Conservation (phyloP, 2,329 filamentous ascomycete species). For the Sporothrix dimorphospora region DNA sequence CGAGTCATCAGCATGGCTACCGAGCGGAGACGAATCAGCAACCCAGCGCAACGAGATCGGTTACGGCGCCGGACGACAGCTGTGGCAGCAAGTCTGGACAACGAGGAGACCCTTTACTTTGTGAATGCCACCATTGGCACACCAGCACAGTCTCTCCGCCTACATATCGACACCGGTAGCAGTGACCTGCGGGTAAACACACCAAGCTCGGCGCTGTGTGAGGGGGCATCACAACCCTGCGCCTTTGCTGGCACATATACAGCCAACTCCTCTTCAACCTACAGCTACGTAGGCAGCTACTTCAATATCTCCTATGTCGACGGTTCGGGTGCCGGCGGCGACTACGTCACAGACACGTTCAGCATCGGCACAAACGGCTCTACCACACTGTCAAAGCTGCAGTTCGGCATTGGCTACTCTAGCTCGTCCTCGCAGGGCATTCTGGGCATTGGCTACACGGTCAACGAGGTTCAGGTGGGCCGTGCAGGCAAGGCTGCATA, state of each 20-base stretch:
- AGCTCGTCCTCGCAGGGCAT: conserved; percentile 70
- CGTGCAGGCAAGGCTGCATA: conserved; percentile 60
- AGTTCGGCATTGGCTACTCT: conserved; percentile 74
- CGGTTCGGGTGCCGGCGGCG: conserved; percentile 73
- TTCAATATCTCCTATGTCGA: conserved; percentile 92
- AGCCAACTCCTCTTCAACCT: conserved; percentile 74
- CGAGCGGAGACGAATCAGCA: conserved; percentile 45
- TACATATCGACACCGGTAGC: conserved; percentile 70
- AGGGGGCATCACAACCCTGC: conserved; percentile 55
- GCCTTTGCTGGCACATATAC: conserved; percentile 66
- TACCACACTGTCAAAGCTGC: conserved; percentile 49
- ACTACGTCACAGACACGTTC: conserved; percentile 79
- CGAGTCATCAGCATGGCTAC: conserved; percentile 53
- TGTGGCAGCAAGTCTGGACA: conserved; percentile 55
- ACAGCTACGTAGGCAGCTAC: conserved; percentile 69
- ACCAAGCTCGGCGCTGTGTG: conserved; percentile 63
- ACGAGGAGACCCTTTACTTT: conserved; percentile 66
- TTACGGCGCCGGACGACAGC: conserved; percentile 51
- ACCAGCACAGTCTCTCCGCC: conserved; percentile 58
- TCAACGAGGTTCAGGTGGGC: conserved; percentile 75
- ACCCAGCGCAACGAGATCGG: conserved; percentile 51
- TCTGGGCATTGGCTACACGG: conserved; percentile 78
- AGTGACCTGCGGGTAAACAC: conserved; percentile 75
- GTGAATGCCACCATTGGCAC: conserved; percentile 66
- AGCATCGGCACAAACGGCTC: conserved; percentile 49